Conservation (phyloP, 495 filamentous ascomycete genomes). For the Pyrenula massariospora region DNA sequence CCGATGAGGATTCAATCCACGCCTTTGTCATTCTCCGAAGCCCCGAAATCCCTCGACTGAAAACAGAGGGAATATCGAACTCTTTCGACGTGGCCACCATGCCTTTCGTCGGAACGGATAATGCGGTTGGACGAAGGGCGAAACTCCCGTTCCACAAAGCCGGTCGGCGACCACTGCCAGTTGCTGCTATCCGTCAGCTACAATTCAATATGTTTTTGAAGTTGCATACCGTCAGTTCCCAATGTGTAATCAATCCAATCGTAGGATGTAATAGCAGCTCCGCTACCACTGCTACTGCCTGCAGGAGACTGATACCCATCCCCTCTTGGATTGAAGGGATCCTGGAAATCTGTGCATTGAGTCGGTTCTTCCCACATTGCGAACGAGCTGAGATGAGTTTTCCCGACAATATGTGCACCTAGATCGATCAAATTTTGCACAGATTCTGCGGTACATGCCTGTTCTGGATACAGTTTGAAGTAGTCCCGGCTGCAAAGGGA, state of each 20-base stretch:
- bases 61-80: background rate
- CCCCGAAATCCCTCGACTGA: constrained; percentile 1
- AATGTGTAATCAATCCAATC: constrained; percentile 39
- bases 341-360: constrained; percentile 19
- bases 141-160: constrained; percentile 13
- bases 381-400: constrained; percentile 16
- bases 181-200: background rate
- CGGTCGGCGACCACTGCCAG: constrained; percentile 5
- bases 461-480: constrained; percentile 6
- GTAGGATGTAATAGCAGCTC: constrained; percentile 32
- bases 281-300: constrained; percentile 29
- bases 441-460: constrained; percentile 3
- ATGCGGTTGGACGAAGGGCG: constrained; percentile 9
- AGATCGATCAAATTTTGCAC: constrained; percentile 12
- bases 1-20: constrained; percentile 2
- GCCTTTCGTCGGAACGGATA: constrained; percentile 4
- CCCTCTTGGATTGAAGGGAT: constrained; percentile 39
- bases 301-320: constrained; percentile 39
- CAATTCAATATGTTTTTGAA: background rate
- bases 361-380: constrained; percentile 7
- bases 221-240: constrained; percentile 23
- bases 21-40: constrained; percentile 1
- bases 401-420: constrained; percentile 24
- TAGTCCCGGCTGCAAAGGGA: constrained; percentile 12
- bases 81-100: background rate